Evolutionary conservation across 805 yeast genomes (phyloP), one percentile per base, ranked within the genome.

Genomic region (Nakazawaea populi): DNA sequence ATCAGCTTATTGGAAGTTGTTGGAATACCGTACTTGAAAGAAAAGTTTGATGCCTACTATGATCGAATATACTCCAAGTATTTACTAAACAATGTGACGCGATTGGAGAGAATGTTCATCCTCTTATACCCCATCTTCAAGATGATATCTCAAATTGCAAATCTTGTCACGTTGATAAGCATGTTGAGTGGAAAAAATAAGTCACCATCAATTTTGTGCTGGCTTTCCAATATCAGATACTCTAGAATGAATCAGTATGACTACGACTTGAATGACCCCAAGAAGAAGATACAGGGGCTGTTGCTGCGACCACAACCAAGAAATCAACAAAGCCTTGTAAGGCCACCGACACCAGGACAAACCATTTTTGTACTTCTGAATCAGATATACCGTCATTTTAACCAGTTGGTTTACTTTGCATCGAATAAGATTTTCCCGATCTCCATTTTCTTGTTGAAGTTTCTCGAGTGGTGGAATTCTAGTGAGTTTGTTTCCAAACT

Each of bases 381-480:
- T 10, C 6, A 12, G 24, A 49, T 27, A 57, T 52, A 46, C 27
- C 42, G n/a, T 5, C 58, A 66, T 30, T 56, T 31, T 11, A 24
- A 32, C 4, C 6, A 12, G 9, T 12, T 51, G 44, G 5, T 42
- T 8, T 46, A 43, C 18, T 37, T 46, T 9, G n/a, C 43, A 4
- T 46, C 69, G 1, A 62, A 62, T 48, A 69, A 87, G 2, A 64
- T 83, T 43, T 80, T 92, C 67, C 97, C 97, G 0, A 75, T 85
- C 0, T 88, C 95, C 2, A 85, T 91, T 47, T 90, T 92, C 62
- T 60, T 83, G 28, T 73, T 91, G 54, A 89, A 89, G 67, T 88
- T 91, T 58, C 72, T 89, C 36, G 97, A 91, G 65, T 91, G 97
- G 97, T 91, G 96, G 95, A 81, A 82, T 54, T 78, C 87, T 29